Percentiles rank a stretch among this genome's conserved stretches.
Evolutionary conservation across 495 filamentous ascomycete genomes (phyloP).

Genomic region (Penicillium tannophilum): DNA sequence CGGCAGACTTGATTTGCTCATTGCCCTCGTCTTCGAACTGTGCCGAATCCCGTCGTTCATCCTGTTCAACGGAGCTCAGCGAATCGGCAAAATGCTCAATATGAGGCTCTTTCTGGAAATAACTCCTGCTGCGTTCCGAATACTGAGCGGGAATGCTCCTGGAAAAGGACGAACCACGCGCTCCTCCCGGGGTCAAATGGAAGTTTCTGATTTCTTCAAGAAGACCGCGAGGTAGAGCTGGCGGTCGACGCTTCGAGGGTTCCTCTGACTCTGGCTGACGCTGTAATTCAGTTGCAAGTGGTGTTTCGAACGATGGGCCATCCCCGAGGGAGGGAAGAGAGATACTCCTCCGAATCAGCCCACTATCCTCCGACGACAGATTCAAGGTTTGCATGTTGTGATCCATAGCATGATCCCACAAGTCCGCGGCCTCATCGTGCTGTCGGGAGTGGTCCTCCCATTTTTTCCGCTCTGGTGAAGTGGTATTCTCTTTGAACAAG

Average conservation of each 20-base stretch:
- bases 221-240: slow-evolving; percentile 48
- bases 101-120: slow-evolving; percentile 29
- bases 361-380: slow-evolving; percentile 18
- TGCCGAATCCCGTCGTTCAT: slow-evolving; percentile 42
- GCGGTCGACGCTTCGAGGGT: slow-evolving; percentile 28
- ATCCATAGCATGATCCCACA: slow-evolving; percentile 18
- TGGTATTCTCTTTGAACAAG: slow-evolving; percentile 88
- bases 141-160: slow-evolving; percentile 54
- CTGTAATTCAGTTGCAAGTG: slow-evolving; percentile 4
- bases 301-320: slow-evolving; percentile 27
- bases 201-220: slow-evolving; percentile 66
- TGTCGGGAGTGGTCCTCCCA: slow-evolving; percentile 37
- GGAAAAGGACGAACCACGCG: slow-evolving; percentile 55
- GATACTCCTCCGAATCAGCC: slow-evolving; percentile 31
- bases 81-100: slow-evolving; percentile 25
- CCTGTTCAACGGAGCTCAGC: slow-evolving; percentile 30
- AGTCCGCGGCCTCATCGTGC: slow-evolving; percentile 32
- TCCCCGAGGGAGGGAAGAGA: slow-evolving; percentile 38
- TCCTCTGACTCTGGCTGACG: slow-evolving; percentile 26
- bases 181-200: slow-evolving; percentile 57
- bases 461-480: slow-evolving; percentile 50
- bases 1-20: slow-evolving; percentile 92
- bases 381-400: background rate
- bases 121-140: slow-evolving; percentile 37
- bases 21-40: slow-evolving; percentile 77